Evolutionary conservation across 305 asterid species (phyloP), one percentile per base, ranked within the genome.

Genomic region (Fraxinus latifolia): DNA sequence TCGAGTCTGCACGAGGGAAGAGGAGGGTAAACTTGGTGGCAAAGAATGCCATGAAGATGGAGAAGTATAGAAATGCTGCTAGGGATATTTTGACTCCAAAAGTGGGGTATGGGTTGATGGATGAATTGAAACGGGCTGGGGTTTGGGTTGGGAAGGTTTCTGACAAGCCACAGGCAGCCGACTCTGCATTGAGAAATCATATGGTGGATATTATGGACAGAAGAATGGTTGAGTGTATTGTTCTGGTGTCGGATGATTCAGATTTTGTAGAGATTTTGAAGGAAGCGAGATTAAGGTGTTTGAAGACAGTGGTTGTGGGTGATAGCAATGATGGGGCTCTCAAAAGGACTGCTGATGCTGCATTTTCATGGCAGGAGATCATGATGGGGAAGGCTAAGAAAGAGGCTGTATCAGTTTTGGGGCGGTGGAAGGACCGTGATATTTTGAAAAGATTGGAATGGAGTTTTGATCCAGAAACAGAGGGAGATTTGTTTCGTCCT

Each of bases 301-400:
- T 94, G 90, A 93, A 88, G 83, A 93, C 95, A 0, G 94, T 93
- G 62, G 95, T 92, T 70, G 95, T 93, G 80, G 97, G 98, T 58
- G 97, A 95, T 86, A 29, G 60, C 77, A 85, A 67, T 12, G 94
- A 91, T 0, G 94, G 96, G 58, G 80, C 53, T 68, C 88, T 95
- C 6, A 95, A 91, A 84, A 90, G 96, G 83, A 83, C 80, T 3
- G 97, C 97, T 0, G 97, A 95, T 87, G 93, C 93, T 71, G 77
- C 96, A 15, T 94, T 94, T 81, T 95, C 98, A 1, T 95, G 97
- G 98, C 86, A 87, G 85, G 97, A 94, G 86, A 92, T 94, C 67
- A 84, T 90, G 90, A 87, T 87, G 79, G 98, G 97, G 78, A 93
- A 94, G 89, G 98, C 96, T 5, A 91, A 86, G 91, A 89, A 84